phyloP scores from a whole-genome alignment of 139 green algal genomes.

The Coccomyxa sp. region DNA sequence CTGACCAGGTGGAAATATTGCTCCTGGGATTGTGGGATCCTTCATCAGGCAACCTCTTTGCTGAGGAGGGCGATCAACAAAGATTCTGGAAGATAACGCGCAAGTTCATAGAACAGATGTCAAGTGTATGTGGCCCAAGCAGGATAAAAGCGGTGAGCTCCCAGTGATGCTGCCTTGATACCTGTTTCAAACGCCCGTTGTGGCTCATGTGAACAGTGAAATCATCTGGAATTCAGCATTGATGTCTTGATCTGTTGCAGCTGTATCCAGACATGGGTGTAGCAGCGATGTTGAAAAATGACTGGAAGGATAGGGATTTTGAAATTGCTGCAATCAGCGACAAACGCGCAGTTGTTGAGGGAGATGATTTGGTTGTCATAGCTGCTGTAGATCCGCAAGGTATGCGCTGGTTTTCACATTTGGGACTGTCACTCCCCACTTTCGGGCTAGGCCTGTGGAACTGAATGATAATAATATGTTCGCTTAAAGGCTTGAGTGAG shows the following conservation, averaged over 20 bases:
- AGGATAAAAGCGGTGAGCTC: conserved; percentile 24
- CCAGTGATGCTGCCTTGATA: not conserved
- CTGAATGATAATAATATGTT: not conserved
- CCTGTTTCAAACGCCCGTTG: not conserved
- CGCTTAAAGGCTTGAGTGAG: conserved; percentile 8
- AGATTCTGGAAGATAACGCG: conserved; percentile 72
- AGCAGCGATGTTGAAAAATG: conserved; percentile 85
- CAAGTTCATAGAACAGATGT: conserved; percentile 66
- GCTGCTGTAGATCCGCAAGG: conserved; percentile 43
- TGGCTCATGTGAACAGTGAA: too few species aligned
- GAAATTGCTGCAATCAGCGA: conserved; percentile 68
- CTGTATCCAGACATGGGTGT: conserved; percentile 91
- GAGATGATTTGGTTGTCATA: conserved; percentile 82
- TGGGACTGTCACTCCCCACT: too few species aligned
- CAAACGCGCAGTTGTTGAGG: conserved; percentile 35
- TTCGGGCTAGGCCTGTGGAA: too few species aligned
- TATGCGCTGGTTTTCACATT: not conserved
- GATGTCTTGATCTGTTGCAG: conserved; percentile 22
- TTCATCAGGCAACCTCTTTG: conserved; percentile 70
- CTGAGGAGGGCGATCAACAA: conserved; percentile 81
- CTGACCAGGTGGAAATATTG: conserved; percentile 79
- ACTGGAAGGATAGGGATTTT: conserved; percentile 72
- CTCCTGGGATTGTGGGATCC: conserved; percentile 90
- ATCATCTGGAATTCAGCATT: not conserved
- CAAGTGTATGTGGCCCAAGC: conserved; percentile 2